Conservation (phyloP, 108 stramenopile species). For the Nitzschia sp. region DNA sequence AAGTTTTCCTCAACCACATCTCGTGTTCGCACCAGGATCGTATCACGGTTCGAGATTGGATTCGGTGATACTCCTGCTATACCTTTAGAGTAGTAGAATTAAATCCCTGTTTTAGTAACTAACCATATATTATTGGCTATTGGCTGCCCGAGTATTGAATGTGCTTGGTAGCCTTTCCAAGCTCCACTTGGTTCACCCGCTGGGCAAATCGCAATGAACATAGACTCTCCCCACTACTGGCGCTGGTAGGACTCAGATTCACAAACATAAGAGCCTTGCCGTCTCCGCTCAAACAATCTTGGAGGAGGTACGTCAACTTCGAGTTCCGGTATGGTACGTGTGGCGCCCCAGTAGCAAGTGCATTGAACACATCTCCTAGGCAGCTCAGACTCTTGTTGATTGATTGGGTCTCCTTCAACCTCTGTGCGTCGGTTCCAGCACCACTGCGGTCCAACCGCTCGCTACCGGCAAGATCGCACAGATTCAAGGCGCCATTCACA, state of each 20-base stretch:
- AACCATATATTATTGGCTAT: neutral
- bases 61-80: neutral
- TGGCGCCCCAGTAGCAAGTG: slow-evolving; percentile 80
- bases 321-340: slow-evolving; percentile 96
- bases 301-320: slow-evolving; percentile 92
- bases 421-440: slow-evolving; percentile 73
- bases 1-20: neutral
- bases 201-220: slow-evolving; percentile 93
- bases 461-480: slow-evolving; percentile 97
- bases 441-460: slow-evolving; percentile 96
- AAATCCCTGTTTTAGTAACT: neutral
- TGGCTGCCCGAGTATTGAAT: slow-evolving; percentile 52
- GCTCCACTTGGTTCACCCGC: slow-evolving; percentile 73
- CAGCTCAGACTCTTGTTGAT: slow-evolving; percentile 99
- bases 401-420: slow-evolving; percentile 93
- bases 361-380: slow-evolving; percentile 96
- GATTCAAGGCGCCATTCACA: slow-evolving; percentile 92
- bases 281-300: slow-evolving; percentile 91
- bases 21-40: slow-evolving; percentile 1
- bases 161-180: slow-evolving; percentile 82
- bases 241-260: slow-evolving; percentile 85
- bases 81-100: neutral
- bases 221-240: slow-evolving; percentile 82
- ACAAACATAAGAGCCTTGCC: slow-evolving; percentile 97
- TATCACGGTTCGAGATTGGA: neutral